Base-by-base conservation (phyloP, 73 alveolate species). In the Stentor roeselii region DNA sequence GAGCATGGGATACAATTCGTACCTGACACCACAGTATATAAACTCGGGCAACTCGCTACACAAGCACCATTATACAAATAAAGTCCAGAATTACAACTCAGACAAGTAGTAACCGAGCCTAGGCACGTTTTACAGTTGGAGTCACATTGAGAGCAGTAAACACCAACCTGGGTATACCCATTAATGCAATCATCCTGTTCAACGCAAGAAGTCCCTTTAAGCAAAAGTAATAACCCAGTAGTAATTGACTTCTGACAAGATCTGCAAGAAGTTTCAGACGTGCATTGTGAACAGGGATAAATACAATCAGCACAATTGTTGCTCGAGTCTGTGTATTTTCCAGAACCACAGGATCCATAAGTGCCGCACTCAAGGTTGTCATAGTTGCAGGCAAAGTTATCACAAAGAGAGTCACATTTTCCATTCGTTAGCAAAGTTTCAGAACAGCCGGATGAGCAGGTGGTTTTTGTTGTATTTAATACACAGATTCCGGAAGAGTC, bases 301-400 rank as follows among this genome's bases (percentile, higher is more conserved):
- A 32, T 21, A 32, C 80, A 67, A 21, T 67, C 80, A 27, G 21
- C 27, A 40, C 80, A 67, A 31, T 21, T 58, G 27, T 27, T 32
- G 37, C 37, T 67, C 11, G 21, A 14, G 1, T 67, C 80, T 67
- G 41, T n/a, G 2, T 67, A 67, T 21, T 32, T 32, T 14, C 37
- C 80, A 67, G 21, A 67, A 34, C 80, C 21, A 32, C 80, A 67
- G 80, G 42, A 27, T 1, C 80, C 80, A 27, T 36, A 36, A 67
- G 80, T 21, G 21, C 15, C 21, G 2, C 80, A 67, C 15, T 67
- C 37, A 1, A 21, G 41, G 21, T 67, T 34, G 34, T 67, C 80
- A 67, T 67, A 67, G 34, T 67, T 67, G 80, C 80, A 67, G 2
- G 11, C 50, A 30, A 40, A 14, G 1, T 21, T 30, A 2, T 67